Conservation (phyloP, 768 basidiomycete species). For the Amyloporia xantha region DNA sequence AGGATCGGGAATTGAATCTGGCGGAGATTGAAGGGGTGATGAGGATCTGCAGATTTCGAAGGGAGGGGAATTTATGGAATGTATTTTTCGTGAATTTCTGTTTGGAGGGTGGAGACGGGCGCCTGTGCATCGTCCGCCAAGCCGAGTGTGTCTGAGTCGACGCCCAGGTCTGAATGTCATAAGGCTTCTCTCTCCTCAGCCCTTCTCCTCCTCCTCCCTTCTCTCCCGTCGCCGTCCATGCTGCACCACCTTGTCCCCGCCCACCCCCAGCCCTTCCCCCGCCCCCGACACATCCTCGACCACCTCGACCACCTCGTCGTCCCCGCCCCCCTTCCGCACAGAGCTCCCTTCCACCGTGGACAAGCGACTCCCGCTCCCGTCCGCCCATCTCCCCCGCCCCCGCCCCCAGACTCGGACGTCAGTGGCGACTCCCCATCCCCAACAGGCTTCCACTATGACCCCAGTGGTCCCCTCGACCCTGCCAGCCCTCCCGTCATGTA, state of each 20-base stretch:
- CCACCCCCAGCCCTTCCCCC: slow-evolving; percentile 9
- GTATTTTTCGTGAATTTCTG: neutral
- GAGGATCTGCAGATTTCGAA: slow-evolving; percentile 14
- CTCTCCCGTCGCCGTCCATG: slow-evolving; percentile 6
- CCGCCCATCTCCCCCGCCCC: slow-evolving; percentile 2
- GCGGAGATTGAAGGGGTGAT: slow-evolving; percentile 23
- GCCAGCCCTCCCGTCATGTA: slow-evolving; percentile 13
- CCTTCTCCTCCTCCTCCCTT: slow-evolving; percentile 8
- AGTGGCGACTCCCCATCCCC: neutral
- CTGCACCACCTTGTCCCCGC: slow-evolving; percentile 8
- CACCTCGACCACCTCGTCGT: neutral
- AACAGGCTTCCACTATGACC: slow-evolving; percentile 16
- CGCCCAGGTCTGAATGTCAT: slow-evolving; percentile 5
- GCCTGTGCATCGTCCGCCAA: neutral
- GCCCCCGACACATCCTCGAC: neutral
- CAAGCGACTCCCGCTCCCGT: slow-evolving; percentile 5
- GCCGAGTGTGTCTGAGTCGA: neutral
- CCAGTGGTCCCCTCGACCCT: slow-evolving; percentile 12
- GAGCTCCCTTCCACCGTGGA: slow-evolving; percentile 12
- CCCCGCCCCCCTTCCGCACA: slow-evolving; percentile 1
- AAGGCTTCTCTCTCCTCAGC: slow-evolving; percentile 9
- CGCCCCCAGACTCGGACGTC: slow-evolving; percentile 5
- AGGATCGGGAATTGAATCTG: slow-evolving; percentile 20
- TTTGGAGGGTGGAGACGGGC: neutral
- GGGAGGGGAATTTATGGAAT: neutral